Evolutionary conservation across 495 filamentous ascomycete genomes (phyloP), one percentile per base, ranked within the genome.

Genomic region (Trichoderma gamsii): DNA sequence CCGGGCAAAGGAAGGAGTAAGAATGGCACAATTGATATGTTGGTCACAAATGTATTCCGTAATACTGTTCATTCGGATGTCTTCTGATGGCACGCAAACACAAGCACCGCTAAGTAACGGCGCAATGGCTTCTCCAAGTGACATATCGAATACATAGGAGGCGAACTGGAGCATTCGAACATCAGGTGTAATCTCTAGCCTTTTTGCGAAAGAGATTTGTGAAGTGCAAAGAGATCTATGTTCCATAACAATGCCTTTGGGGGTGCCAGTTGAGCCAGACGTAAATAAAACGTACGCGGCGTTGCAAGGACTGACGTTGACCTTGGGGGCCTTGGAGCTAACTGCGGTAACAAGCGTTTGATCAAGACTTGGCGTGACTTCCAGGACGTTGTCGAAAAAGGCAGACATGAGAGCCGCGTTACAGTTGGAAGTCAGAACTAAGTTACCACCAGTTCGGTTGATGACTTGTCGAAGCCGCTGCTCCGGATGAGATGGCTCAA

Each of bases 111-210:
- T 71, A 11, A 86, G 85, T 0, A 93, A 75, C 0, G 87, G 86
- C 4, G 87, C 85, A 66, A 90, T 84, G 4, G 89, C 85, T 65
- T 92, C 89, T 4, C 84, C 73, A 25, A 91, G 79, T 59, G 86
- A 85, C 32, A 87, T 82, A 68, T 93, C 90, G 46, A 90, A 89
- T 0, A 86, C 86, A 72, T 86, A 90, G 52, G 86, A 86, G 3
- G 89, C 87, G 66, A 89, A 86, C 69, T 92, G 89, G 70, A 92
- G 80, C 6, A 87, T 82, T 5, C 86, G 77, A 87, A 71, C 1
- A 71, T 77, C 27, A 77, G 70, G 18, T 86, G 70, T 0, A 64
- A 66, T 0, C 79, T 80, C 2, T 84, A 75, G 15, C 76, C 72
- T 18, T 70, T 70, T 0, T 82, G 80, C 0, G 76, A 67, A 3